A percentile compares a stretch with the other conserved stretches of the same genome.
phyloP scores from a whole-genome alignment of 495 filamentous ascomycete genomes.

The Trichoderma gamsii region DNA sequence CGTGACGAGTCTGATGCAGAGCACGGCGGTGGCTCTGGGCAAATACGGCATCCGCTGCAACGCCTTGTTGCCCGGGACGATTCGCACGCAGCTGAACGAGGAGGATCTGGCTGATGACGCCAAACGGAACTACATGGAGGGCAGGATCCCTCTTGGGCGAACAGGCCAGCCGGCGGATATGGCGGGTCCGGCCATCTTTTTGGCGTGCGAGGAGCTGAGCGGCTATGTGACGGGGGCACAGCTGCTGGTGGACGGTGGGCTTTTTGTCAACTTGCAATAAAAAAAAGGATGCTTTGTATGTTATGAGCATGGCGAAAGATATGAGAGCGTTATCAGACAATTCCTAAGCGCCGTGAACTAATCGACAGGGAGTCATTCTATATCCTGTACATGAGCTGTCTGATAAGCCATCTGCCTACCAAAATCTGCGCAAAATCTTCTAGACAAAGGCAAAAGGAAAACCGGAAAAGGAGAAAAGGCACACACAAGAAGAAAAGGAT shows the following conservation, averaged over 20 bases:
- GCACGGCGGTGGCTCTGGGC: constrained; percentile 70
- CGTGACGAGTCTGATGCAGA: constrained; percentile 78
- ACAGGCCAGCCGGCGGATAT: constrained; percentile 64
- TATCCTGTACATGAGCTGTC: too few species aligned
- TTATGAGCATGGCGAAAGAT: background rate
- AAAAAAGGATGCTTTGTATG: background rate
- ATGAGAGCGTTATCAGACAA: background rate
- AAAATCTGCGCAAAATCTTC: too few species aligned
- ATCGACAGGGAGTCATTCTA: too few species aligned
- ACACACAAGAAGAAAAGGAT: too few species aligned
- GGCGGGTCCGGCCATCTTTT: constrained; percentile 78
- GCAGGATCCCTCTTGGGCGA: constrained; percentile 71
- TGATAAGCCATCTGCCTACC: too few species aligned
- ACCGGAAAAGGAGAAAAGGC: too few species aligned
- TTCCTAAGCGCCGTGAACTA: too few species aligned
- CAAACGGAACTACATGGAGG: constrained; percentile 81
- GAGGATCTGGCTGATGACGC: constrained; percentile 62
- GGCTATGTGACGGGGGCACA: constrained; percentile 79
- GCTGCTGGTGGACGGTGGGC: constrained; percentile 77
- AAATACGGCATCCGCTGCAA: constrained; percentile 75
- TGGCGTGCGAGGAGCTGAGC: constrained; percentile 72
- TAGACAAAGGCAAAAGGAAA: too few species aligned
- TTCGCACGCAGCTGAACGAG: constrained; percentile 81
- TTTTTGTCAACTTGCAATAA: constrained; percentile 55
- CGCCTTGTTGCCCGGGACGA: constrained; percentile 78